Evolutionary conservation across 1,284 basidiomycete species (phyloP).

Genomic region (Fomitopsis pinicola): DNA sequence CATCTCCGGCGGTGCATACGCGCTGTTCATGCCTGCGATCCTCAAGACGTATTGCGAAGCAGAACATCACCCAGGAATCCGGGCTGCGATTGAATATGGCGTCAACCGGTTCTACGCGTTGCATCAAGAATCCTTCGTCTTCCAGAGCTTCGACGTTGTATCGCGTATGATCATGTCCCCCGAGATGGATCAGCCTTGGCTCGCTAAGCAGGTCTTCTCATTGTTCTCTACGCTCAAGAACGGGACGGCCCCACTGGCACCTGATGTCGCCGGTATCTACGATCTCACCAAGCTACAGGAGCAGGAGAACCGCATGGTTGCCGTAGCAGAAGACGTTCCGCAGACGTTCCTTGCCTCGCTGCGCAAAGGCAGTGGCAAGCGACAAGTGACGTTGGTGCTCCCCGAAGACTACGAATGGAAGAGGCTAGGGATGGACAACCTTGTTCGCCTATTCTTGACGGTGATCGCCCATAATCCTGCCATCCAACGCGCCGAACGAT

Average conservation of each 20-base stretch:
- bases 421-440: conserved; percentile 58
- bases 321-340: conserved; percentile 62
- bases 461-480: conserved; percentile 76
- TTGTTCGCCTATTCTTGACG: conserved; percentile 72
- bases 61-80: conserved; percentile 49
- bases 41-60: conserved; percentile 66
- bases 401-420: conserved; percentile 61
- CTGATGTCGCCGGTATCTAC: conserved; percentile 65
- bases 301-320: conserved; percentile 66
- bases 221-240: conserved; percentile 53
- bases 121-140: conserved; percentile 73
- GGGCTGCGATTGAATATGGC: conserved; percentile 69
- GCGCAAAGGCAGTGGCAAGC: conserved; percentile 30
- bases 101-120: conserved; percentile 71
- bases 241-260: conserved; percentile 32
- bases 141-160: conserved; percentile 66
- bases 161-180: conserved; percentile 52
- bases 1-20: conserved; percentile 66
- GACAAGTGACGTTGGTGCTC: conserved; percentile 34
- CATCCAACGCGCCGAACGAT: conserved; percentile 61
- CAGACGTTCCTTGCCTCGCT: conserved; percentile 59
- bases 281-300: conserved; percentile 66
- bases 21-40: conserved; percentile 66
- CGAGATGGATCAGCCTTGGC: conserved; percentile 42
- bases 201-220: conserved; percentile 47